Evolutionary conservation across 345 rosid species (phyloP), one percentile per base, ranked within the genome.

Genomic region (Brassica nigra): DNA sequence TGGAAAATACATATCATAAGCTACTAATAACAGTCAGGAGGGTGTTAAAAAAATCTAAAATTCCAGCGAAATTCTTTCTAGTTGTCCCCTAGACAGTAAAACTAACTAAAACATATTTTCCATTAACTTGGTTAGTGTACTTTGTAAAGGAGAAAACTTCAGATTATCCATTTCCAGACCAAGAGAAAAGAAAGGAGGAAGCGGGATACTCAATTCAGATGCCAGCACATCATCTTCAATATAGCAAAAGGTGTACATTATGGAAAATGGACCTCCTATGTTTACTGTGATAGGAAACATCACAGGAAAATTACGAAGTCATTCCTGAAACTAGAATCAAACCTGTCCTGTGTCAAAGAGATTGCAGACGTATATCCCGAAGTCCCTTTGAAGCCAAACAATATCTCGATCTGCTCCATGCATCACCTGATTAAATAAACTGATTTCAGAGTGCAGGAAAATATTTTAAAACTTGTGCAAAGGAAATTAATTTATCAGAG

Each of bases 291-390:
- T 14, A 57, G 12, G 36, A 23, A 18, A 30, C 44, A 30, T 44
- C 30, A 73, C 30, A 66, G 10, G 15, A 31, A 8, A 33, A 54
- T 1, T 4, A 79, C 28, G 23, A 67, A 47, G 29, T 3, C 58
- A 79, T 47, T 30, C 39, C 62, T 54, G 42, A 65, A 70, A 64
- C 52, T 12, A 62, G 68, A 39, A 77, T 39, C 71, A 69, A 76
- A 95, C 99, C 99, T 95, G 99, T 86, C 99, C 98, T 44, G 99
- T 93, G 83, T 95, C 99, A 86, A 95, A 95, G 85, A 95, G 84
- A 85, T 95, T 95, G 91, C 99, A 91, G 49, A 93, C 70, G 77
- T 95, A 95, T 85, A 95, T 93, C 83, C 98, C 98, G 62, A 95
- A 95, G 85, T 95, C 99, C 78, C 93, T 86, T 81, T 95, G 99